Conservation (phyloP, 179 eudicot genomes). For the Carnegiea gigantea region DNA sequence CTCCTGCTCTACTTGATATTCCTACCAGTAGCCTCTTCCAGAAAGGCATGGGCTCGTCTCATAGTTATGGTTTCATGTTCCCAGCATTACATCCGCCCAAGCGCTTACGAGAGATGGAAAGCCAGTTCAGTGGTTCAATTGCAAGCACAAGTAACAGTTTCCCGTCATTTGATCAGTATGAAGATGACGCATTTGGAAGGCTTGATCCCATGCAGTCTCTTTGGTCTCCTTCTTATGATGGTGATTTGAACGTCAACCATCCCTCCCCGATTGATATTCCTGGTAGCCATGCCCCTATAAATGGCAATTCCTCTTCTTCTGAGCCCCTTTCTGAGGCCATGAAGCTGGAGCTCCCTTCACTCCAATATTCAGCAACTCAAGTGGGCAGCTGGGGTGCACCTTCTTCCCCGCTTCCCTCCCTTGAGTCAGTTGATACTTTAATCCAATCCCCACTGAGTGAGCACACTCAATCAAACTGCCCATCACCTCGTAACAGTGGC, state of each 20-base stretch:
- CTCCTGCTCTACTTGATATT: slow-evolving; percentile 38
- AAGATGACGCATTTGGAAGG: slow-evolving; percentile 30
- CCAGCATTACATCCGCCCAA: slow-evolving; percentile 47
- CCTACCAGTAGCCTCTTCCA: slow-evolving; percentile 40
- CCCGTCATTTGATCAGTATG: slow-evolving; percentile 38
- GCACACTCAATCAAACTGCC: slow-evolving; percentile 53
- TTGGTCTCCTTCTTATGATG: slow-evolving; percentile 41
- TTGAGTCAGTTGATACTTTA: slow-evolving; percentile 58
- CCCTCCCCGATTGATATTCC: slow-evolving; percentile 37
- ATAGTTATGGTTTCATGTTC: slow-evolving; percentile 25
- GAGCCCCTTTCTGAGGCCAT: slow-evolving; percentile 62
- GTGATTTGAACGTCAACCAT: slow-evolving; percentile 34
- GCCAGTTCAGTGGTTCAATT: slow-evolving; percentile 28
- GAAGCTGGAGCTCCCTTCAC: slow-evolving; percentile 96
- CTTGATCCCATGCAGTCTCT: slow-evolving; percentile 35
- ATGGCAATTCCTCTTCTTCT: slow-evolving; percentile 76
- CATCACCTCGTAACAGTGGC: slow-evolving; percentile 64
- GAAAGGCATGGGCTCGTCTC: slow-evolving; percentile 31
- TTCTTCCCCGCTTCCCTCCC: slow-evolving; percentile 57
- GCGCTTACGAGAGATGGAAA: slow-evolving; percentile 52
- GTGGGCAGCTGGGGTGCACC: slow-evolving; percentile 50
- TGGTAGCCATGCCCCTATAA: slow-evolving; percentile 73
- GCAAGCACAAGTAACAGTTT: slow-evolving; percentile 29
- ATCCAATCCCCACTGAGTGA: slow-evolving; percentile 60
- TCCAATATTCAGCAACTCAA: slow-evolving; percentile 69